These are phyloP conservation scores for Blastomyces parvus DNA, from an alignment of 2,329 filamentous ascomycete species.

Conservation along the genomic window DNA sequence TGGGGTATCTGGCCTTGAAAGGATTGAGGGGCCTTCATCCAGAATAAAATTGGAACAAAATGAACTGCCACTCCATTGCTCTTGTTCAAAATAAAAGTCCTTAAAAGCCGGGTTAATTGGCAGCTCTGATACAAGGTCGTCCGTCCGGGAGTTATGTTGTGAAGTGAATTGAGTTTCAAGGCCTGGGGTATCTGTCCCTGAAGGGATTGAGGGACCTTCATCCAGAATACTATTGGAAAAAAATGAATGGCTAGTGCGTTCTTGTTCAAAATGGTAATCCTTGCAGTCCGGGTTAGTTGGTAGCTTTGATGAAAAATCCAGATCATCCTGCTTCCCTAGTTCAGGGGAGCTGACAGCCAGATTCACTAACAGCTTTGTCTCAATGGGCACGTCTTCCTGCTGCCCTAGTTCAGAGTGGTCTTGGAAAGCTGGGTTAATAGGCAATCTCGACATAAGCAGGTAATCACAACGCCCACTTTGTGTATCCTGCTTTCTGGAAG, in stretches of 20 bases:
- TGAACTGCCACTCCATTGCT: background rate
- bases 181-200: background rate
- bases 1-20: background rate
- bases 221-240: background rate
- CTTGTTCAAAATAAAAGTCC: background rate
- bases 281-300: conserved; percentile 11
- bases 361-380: conserved; percentile 28
- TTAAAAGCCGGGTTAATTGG: conserved; percentile 6
- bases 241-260: background rate
- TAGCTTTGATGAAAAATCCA: conserved; percentile 15
- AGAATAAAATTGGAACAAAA: background rate
- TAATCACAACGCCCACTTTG: background rate
- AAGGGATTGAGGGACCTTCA: background rate
- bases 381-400: conserved; percentile 16
- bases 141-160: background rate
- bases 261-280: background rate
- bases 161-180: background rate
- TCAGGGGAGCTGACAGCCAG: conserved; percentile 17
- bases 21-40: background rate
- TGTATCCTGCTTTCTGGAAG: background rate
- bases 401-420: conserved; percentile 2
- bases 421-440: conserved; percentile 27
- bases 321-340: background rate
- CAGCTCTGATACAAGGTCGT: background rate
- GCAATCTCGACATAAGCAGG: conserved; percentile 25